phyloP scores from a whole-genome alignment of 2,329 filamentous ascomycete genomes.

The Acarospora socialis region DNA sequence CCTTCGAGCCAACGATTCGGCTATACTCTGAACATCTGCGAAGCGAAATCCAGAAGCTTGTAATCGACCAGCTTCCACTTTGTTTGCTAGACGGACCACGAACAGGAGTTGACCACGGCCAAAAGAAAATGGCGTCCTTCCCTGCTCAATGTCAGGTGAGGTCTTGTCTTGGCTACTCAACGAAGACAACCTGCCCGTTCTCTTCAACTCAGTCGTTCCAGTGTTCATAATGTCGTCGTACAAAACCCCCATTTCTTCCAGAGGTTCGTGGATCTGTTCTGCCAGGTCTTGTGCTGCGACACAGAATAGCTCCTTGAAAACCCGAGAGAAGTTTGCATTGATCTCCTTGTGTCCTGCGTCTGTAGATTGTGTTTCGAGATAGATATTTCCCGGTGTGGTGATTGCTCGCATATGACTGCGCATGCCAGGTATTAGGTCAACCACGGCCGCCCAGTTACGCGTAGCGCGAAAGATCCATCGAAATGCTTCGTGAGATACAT shows the following conservation, averaged over 20 bases:
- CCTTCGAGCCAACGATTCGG: conserved; percentile 52
- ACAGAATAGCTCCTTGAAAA: conserved; percentile 75
- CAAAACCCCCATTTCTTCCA: conserved; percentile 51
- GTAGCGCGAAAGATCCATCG: conserved; percentile 77
- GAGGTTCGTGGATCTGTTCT: conserved; percentile 45
- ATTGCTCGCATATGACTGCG: conserved; percentile 47
- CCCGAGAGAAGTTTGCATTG: conserved; percentile 56
- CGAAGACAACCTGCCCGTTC: too few species aligned
- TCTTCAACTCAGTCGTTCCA: conserved; percentile 28
- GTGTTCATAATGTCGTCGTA: conserved; percentile 68
- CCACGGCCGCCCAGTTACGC: conserved; percentile 57
- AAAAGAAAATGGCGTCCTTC: conserved; percentile 25
- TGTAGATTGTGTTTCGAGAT: conserved; percentile 38
- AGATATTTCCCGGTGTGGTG: conserved; percentile 31
- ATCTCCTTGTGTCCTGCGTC: too few species aligned
- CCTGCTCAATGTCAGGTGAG: conserved; percentile 26
- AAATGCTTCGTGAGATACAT: conserved; percentile 61
- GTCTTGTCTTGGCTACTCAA: conserved; percentile 22
- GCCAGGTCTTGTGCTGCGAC: conserved; percentile 60
- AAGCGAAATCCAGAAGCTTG: conserved; percentile 55
- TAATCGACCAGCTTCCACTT: conserved; percentile 47
- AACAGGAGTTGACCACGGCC: conserved; percentile 69
- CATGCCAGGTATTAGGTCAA: conserved; percentile 57
- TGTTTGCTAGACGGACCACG: conserved; percentile 49
- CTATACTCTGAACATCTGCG: conserved; percentile 48